Conservation (phyloP, 179 eudicot genomes). For the Nepenthes alata region DNA sequence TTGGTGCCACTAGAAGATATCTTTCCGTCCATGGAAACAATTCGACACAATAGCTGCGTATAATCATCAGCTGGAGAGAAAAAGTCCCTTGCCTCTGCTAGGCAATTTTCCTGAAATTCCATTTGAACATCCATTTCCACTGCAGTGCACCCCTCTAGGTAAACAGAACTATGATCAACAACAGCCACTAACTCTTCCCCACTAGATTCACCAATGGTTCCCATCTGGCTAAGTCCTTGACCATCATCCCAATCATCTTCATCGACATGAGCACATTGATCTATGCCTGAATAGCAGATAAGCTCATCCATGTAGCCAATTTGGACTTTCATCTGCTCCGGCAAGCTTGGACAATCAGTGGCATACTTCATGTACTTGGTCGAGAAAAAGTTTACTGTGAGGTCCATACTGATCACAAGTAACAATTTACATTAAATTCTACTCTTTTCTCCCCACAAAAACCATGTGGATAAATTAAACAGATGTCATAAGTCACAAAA, state of each 20-base stretch:
- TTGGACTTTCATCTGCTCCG: constrained; percentile 55
- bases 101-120: no score
- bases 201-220: no score
- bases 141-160: no score
- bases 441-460: not conserved
- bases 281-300: constrained; percentile 43
- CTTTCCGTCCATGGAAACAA: no score
- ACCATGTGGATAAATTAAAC: not conserved
- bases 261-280: constrained; percentile 8
- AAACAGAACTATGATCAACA: no score
- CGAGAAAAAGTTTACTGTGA: constrained; percentile 68
- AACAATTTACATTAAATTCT: constrained; percentile 1
- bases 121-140: no score
- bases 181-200: no score
- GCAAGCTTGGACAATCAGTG: constrained; percentile 57
- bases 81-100: no score
- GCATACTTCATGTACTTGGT: constrained; percentile 54
- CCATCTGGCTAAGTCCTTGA: not conserved
- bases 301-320: constrained; percentile 67
- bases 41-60: no score
- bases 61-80: no score
- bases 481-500: no score
- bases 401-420: constrained; percentile 45
- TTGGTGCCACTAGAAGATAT: no score
- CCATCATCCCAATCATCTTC: constrained; percentile 20